A percentile compares a stretch with the other conserved stretches of the same genome.
These are phyloP conservation scores for Leucosporidium yakuticum DNA, from an alignment of 768 basidiomycete species.

Conservation along the genomic window DNA sequence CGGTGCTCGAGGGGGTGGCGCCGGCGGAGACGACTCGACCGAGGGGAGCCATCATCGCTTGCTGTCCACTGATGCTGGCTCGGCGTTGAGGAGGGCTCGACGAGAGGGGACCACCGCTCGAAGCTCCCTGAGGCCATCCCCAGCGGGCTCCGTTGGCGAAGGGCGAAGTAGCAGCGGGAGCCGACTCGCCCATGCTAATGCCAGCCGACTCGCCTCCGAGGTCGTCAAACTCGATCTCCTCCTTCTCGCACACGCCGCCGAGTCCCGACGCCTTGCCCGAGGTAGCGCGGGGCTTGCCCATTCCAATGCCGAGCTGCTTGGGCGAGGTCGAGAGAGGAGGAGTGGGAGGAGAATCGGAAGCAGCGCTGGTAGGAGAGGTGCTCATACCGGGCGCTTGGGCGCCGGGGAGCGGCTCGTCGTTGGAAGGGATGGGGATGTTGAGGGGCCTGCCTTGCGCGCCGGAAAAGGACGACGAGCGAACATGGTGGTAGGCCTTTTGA, in stretches of 20 bases:
- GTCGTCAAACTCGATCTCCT: slow-evolving; percentile 18
- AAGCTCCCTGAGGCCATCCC: slow-evolving; percentile 22
- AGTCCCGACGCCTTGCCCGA: slow-evolving; percentile 8
- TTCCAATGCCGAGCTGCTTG: background rate
- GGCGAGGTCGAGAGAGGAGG: background rate
- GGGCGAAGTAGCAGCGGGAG: background rate
- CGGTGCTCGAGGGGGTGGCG: slow-evolving; percentile 22
- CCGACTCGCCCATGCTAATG: too few relatives aligned
- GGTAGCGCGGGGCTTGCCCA: background rate
- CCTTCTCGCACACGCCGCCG: slow-evolving; percentile 27
- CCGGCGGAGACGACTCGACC: slow-evolving; percentile 26
- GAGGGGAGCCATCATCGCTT: slow-evolving; percentile 25
- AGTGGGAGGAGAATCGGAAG: background rate
- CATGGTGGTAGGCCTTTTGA: slow-evolving; percentile 27
- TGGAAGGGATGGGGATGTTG: background rate
- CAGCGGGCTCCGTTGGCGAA: slow-evolving; percentile 26
- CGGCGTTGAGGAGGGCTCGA: background rate
- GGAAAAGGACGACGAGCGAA: slow-evolving; percentile 15
- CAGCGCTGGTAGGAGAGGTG: slow-evolving; percentile 11
- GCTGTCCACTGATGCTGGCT: background rate
- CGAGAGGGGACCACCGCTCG: slow-evolving; percentile 8
- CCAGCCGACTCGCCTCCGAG: background rate
- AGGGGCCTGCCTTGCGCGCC: background rate
- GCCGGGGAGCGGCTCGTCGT: background rate
- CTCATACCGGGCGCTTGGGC: background rate